Percentiles rank a stretch among this genome's conserved stretches.
phyloP scores from a whole-genome alignment of 2,329 filamentous ascomycete genomes.

The Westerdykella aurantiaca region DNA sequence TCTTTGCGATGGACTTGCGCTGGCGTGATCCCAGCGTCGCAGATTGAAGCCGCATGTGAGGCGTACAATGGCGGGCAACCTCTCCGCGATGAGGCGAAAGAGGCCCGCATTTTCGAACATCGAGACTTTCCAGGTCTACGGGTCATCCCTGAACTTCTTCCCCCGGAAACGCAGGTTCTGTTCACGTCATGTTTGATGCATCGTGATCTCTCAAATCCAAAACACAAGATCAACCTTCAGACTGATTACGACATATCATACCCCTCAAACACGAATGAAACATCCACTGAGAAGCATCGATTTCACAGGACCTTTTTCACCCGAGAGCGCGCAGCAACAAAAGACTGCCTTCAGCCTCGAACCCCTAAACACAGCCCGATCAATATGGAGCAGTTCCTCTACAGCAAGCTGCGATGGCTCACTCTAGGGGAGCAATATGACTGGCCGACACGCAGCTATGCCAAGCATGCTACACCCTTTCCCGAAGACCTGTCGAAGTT shows the following conservation, averaged over 20 bases:
- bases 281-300: constrained; percentile 25
- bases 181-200: constrained; percentile 73
- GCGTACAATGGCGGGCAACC: constrained; percentile 26
- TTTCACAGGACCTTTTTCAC: constrained; percentile 31
- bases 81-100: constrained; percentile 14
- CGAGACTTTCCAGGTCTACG: constrained; percentile 54
- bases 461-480: constrained; percentile 63
- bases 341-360: constrained; percentile 50
- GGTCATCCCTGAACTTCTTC: constrained; percentile 69
- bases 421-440: constrained; percentile 95
- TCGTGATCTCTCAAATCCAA: constrained; percentile 64
- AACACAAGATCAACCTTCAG: constrained; percentile 82
- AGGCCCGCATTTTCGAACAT: constrained; percentile 33
- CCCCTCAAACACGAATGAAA: constrained; percentile 20
- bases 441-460: constrained; percentile 86
- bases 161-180: constrained; percentile 61
- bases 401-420: constrained; percentile 83
- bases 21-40: constrained; percentile 23
- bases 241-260: constrained; percentile 71
- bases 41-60: constrained; percentile 26
- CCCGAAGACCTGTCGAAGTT: constrained; percentile 67
- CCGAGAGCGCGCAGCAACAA: constrained; percentile 22
- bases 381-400: constrained; percentile 64
- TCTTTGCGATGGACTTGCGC: constrained; percentile 23
- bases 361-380: constrained; percentile 68